phyloP scores from a whole-genome alignment of 2,329 filamentous ascomycete genomes.

The Phialophora expanda region DNA sequence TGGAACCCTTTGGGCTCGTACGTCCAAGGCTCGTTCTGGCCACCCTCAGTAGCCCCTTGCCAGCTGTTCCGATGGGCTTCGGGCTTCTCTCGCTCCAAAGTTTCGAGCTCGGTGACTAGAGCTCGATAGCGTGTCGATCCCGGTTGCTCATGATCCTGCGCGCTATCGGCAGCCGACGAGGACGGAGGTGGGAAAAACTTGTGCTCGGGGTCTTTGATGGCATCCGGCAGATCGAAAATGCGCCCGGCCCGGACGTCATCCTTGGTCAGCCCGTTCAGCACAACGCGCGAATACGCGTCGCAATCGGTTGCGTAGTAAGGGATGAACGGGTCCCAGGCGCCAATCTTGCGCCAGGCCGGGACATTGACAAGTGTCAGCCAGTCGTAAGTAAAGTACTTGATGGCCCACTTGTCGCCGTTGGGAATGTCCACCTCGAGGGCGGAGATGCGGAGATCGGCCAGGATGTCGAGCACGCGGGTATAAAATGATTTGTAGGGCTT shows the following conservation, averaged over 20 bases:
- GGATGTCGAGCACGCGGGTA: constrained; percentile 37
- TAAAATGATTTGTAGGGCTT: constrained; percentile 44
- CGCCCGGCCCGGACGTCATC: constrained; percentile 39
- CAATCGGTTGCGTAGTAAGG: constrained; percentile 65
- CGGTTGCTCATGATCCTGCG: not conserved
- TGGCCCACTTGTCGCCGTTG: constrained; percentile 52
- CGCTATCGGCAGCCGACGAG: not conserved
- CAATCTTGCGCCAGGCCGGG: constrained; percentile 56
- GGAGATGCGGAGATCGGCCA: not conserved
- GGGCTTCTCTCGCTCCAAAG: not conserved
- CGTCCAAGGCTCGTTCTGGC: constrained; percentile 2
- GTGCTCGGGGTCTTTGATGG: not conserved
- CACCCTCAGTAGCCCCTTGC: not conserved
- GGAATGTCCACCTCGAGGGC: not conserved
- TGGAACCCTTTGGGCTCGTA: constrained; percentile 5
- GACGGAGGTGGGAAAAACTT: not conserved
- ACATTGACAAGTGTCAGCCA: constrained; percentile 63
- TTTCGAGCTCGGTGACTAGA: not conserved
- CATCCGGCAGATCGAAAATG: not conserved
- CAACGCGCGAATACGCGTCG: constrained; percentile 59
- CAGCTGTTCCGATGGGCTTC: not conserved
- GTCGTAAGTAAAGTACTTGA: constrained; percentile 65
- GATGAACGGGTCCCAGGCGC: constrained; percentile 64
- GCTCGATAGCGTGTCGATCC: not conserved
- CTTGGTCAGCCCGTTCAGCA: constrained; percentile 54